Evolutionary conservation across 805 yeast genomes (phyloP).

Genomic region (Ascoidea asiatica): DNA sequence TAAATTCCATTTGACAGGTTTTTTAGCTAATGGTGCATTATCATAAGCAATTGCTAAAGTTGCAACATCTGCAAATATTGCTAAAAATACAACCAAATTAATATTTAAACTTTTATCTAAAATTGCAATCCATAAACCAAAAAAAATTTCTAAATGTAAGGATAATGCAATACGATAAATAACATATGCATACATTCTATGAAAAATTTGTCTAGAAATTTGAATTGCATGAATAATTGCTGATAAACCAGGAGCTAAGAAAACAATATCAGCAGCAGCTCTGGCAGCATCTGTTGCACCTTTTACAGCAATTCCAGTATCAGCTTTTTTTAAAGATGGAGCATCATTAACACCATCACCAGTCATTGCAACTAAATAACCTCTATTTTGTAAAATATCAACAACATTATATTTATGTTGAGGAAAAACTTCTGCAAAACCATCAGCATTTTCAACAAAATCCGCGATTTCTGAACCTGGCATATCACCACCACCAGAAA

Average conservation of each 20-base stretch:
- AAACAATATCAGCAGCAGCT: slow-evolving; percentile 27
- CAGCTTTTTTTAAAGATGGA: slow-evolving; percentile 56
- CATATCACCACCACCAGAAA: slow-evolving; percentile 92
- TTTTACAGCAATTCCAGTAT: slow-evolving; percentile 78
- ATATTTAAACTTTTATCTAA: slow-evolving; percentile 76
- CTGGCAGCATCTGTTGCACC: slow-evolving; percentile 29
- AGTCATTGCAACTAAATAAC: slow-evolving; percentile 57
- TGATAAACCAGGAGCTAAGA: slow-evolving; percentile 46
- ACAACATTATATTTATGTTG: slow-evolving; percentile 57
- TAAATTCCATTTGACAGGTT: slow-evolving; percentile 92
- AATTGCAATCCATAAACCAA: slow-evolving; percentile 95
- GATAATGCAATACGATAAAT: slow-evolving; percentile 96
- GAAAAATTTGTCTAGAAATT: slow-evolving; percentile 95
- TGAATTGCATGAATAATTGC: slow-evolving; percentile 53
- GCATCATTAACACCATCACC: slow-evolving; percentile 64
- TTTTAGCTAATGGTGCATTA: slow-evolving; percentile 88
- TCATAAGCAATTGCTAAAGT: slow-evolving; percentile 95
- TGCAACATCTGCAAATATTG: slow-evolving; percentile 95
- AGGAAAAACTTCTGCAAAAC: slow-evolving; percentile 71
- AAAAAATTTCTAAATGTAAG: slow-evolving; percentile 84
- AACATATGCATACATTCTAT: slow-evolving; percentile 97
- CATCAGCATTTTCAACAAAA: slow-evolving; percentile 81
- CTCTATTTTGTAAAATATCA: slow-evolving; percentile 50
- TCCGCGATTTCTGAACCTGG: slow-evolving; percentile 57
- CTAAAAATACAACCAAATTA: slow-evolving; percentile 90